Evolutionary conservation across 495 filamentous ascomycete genomes (phyloP).

Genomic region (Diplogelasinospora grovesii): DNA sequence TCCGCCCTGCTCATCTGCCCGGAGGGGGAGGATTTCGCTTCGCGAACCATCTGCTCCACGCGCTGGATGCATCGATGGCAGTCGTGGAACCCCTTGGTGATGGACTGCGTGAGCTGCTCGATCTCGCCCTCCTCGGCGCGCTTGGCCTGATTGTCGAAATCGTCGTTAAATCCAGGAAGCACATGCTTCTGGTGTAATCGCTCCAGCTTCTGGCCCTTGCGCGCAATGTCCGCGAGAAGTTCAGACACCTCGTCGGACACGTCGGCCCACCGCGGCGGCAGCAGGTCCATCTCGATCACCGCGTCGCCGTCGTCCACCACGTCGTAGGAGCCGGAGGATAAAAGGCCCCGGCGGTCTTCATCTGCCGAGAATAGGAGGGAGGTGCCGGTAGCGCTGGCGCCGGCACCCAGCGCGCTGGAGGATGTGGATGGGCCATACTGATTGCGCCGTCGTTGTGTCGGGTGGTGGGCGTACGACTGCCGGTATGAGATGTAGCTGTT

Average conservation of each 20-base stretch:
- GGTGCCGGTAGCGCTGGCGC: constrained; percentile 23
- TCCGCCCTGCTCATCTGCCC: constrained; percentile 70
- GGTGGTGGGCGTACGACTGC: constrained; percentile 94
- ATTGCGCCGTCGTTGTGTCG: constrained; percentile 74
- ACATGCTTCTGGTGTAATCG: constrained; percentile 96
- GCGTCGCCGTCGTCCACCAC: constrained; percentile 83
- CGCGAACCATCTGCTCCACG: constrained; percentile 77
- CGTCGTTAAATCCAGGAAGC: constrained; percentile 92
- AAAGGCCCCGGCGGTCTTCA: constrained; percentile 79
- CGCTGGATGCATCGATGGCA: constrained; percentile 83
- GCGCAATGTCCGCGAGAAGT: constrained; percentile 69
- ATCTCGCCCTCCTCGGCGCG: constrained; percentile 79
- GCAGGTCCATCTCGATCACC: constrained; percentile 95
- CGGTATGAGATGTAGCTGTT: constrained; percentile 94
- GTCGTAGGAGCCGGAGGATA: constrained; percentile 70
- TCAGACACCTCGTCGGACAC: constrained; percentile 90
- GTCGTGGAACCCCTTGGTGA: constrained; percentile 80
- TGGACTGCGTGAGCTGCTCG: constrained; percentile 80
- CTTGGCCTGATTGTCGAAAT: constrained; percentile 87
- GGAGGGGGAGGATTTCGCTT: constrained; percentile 57
- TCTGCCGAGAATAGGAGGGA: constrained; percentile 32
- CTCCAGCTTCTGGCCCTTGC: constrained; percentile 76
- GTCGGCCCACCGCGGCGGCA: constrained; percentile 94
- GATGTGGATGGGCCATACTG: constrained; percentile 51
- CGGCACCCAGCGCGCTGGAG: constrained; percentile 55